Evolutionary conservation across 2,329 filamentous ascomycete genomes (phyloP).

Genomic region (Neofusicoccum laricinum): DNA sequence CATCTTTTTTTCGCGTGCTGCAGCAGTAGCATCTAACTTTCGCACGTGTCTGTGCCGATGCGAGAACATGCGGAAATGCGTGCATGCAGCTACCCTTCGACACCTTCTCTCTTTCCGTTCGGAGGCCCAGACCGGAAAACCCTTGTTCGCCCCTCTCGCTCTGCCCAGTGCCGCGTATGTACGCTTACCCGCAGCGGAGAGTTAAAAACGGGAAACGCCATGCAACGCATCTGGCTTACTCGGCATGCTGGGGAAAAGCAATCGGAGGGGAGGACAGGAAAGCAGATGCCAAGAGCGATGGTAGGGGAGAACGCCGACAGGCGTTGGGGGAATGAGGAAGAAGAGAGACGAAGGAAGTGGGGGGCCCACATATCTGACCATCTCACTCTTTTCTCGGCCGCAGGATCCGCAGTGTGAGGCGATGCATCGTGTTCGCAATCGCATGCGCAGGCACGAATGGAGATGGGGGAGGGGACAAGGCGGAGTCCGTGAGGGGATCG

Average conservation of each 20-base stretch:
- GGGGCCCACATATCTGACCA: neutral
- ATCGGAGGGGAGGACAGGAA: neutral
- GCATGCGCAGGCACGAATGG: neutral
- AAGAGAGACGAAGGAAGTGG: neutral
- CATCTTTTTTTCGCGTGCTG: too few species aligned
- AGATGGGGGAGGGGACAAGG: neutral
- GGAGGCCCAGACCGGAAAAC: too few species aligned
- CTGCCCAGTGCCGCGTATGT: neutral
- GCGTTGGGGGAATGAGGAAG: neutral
- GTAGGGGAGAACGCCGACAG: neutral
- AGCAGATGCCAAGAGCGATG: neutral
- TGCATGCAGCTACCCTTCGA: too few species aligned
- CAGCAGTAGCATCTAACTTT: too few species aligned
- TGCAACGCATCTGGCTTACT: neutral
- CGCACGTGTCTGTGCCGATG: too few species aligned
- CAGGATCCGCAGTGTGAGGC: neutral
- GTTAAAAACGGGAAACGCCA: neutral
- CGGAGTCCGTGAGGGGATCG: neutral
- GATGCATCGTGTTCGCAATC: neutral
- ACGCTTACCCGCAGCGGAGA: neutral
- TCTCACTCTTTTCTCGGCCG: neutral
- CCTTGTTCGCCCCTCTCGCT: neutral
- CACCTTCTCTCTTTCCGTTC: neutral
- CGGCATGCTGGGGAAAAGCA: neutral
- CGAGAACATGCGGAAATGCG: too few species aligned